Conservation (phyloP, 1,284 basidiomycete species). For the Trichosporon sp. region DNA sequence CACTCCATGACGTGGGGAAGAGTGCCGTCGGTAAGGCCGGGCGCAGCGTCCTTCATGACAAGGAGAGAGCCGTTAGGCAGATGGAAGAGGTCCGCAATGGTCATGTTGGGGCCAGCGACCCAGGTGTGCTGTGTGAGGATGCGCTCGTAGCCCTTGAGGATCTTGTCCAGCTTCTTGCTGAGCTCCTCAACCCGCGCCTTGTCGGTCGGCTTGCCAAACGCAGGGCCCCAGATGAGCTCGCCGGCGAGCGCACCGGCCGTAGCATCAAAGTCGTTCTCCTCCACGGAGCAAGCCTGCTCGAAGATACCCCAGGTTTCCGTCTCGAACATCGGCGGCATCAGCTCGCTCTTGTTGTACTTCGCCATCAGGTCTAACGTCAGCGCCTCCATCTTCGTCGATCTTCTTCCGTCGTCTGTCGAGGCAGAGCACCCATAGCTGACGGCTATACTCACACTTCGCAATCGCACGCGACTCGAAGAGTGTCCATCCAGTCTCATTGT, state of each 20-base stretch:
- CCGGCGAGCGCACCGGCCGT: conserved; percentile 46
- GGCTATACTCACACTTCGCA: conserved; percentile 49
- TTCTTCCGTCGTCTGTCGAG: too few relatives aligned
- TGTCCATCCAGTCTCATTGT: conserved; percentile 25
- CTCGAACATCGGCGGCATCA: conserved; percentile 38
- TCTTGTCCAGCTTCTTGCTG: conserved; percentile 40
- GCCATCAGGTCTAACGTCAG: conserved; percentile 25
- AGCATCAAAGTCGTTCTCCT: conserved; percentile 55
- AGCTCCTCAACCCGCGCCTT: conserved; percentile 36
- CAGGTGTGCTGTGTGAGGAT: conserved; percentile 56
- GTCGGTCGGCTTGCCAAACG: conserved; percentile 29
- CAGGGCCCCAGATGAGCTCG: conserved; percentile 50
- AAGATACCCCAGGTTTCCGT: conserved; percentile 51
- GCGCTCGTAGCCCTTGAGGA: conserved; percentile 53
- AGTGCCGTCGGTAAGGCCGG: conserved; percentile 25
- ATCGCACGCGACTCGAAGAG: conserved; percentile 58
- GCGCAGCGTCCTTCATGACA: conserved; percentile 12
- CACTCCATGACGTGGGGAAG: conserved; percentile 30
- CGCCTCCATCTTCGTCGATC: too few relatives aligned
- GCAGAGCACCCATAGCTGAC: too few relatives aligned
- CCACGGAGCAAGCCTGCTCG: conserved; percentile 56
- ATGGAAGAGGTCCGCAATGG: conserved; percentile 58
- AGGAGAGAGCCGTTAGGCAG: conserved; percentile 48
- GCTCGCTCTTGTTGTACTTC: conserved; percentile 18
- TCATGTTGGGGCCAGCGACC: conserved; percentile 54